phyloP scores from a whole-genome alignment of 2,329 filamentous ascomycete genomes.

The Emmonsiellopsis sp. region DNA sequence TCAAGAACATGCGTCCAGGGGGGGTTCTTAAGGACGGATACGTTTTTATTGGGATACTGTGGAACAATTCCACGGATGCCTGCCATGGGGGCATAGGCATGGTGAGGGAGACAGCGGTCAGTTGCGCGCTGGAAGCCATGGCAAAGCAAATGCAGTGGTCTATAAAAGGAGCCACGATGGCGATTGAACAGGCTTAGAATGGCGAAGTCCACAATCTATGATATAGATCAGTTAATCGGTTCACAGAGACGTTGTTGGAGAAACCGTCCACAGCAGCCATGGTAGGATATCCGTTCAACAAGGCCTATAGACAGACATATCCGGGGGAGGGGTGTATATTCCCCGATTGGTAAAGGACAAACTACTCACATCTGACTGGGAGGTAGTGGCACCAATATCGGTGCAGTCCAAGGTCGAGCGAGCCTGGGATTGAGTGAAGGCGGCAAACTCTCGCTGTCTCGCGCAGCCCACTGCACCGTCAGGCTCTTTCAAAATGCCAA shows the following conservation, averaged over 20 bases:
- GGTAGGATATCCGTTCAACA: no score
- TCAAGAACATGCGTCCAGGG: slow-evolving; percentile 70
- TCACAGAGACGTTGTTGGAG: background rate
- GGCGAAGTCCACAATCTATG: slow-evolving; percentile 64
- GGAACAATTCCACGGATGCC: slow-evolving; percentile 59
- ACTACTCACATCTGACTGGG: slow-evolving; percentile 51
- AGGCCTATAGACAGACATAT: no score
- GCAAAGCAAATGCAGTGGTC: slow-evolving; percentile 67
- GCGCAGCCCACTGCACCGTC: slow-evolving; percentile 22
- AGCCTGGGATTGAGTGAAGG: slow-evolving; percentile 54
- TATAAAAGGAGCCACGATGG: slow-evolving; percentile 36
- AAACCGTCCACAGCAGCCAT: no score
- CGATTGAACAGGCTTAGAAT: slow-evolving; percentile 69
- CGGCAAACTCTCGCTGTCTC: slow-evolving; percentile 48
- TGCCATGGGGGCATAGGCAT: slow-evolving; percentile 25
- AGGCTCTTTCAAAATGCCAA: slow-evolving; percentile 44
- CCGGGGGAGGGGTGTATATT: background rate
- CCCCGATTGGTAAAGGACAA: background rate
- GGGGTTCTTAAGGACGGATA: slow-evolving; percentile 55
- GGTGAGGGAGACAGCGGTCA: slow-evolving; percentile 18
- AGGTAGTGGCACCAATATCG: slow-evolving; percentile 37
- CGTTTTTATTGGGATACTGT: slow-evolving; percentile 60
- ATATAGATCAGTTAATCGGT: background rate
- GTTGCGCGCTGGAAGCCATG: slow-evolving; percentile 63
- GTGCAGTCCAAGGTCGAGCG: slow-evolving; percentile 25